These are phyloP conservation scores for Cruciata laevipes DNA, from an alignment of 257 asterid species.

Conservation along the genomic window DNA sequence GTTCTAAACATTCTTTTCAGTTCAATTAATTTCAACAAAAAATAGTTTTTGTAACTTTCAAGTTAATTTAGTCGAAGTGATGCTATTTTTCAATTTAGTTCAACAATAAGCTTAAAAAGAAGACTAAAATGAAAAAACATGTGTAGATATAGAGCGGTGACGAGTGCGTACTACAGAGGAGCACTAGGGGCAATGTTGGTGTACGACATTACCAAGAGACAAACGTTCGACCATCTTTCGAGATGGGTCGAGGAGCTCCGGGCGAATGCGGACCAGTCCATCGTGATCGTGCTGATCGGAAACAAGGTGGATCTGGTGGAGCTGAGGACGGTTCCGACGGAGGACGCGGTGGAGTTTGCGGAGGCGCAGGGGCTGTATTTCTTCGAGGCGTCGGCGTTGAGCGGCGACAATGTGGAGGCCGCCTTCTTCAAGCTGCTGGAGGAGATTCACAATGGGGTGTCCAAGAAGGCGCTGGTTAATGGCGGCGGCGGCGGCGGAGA, in stretches of 20 bases:
- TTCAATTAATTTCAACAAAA: too few species aligned
- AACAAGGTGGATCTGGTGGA: slow-evolving; percentile 58
- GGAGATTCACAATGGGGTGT: slow-evolving; percentile 43
- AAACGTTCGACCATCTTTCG: slow-evolving; percentile 52
- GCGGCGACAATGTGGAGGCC: slow-evolving; percentile 52
- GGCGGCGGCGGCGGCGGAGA: not conserved
- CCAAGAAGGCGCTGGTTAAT: slow-evolving; percentile 33
- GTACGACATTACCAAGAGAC: slow-evolving; percentile 55
- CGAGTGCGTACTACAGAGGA: slow-evolving; percentile 73
- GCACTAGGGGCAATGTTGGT: slow-evolving; percentile 71
- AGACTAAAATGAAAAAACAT: not conserved
- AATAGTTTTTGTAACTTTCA: too few species aligned
- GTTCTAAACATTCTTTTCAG: too few species aligned
- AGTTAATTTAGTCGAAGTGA: too few species aligned
- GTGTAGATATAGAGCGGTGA: slow-evolving; percentile 59
- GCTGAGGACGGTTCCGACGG: slow-evolving; percentile 43
- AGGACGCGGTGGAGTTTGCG: slow-evolving; percentile 57
- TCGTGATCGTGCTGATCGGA: slow-evolving; percentile 50
- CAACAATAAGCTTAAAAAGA: too few species aligned
- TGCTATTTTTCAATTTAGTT: too few species aligned
- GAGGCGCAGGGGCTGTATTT: slow-evolving; percentile 42
- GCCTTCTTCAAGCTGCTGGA: slow-evolving; percentile 49
- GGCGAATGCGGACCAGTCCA: slow-evolving; percentile 49
- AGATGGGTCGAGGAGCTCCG: slow-evolving; percentile 70
- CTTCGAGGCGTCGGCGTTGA: slow-evolving; percentile 59